These are phyloP conservation scores for Soucietia sequanensis DNA, from an alignment of 805 yeast species.

Conservation along the genomic window DNA sequence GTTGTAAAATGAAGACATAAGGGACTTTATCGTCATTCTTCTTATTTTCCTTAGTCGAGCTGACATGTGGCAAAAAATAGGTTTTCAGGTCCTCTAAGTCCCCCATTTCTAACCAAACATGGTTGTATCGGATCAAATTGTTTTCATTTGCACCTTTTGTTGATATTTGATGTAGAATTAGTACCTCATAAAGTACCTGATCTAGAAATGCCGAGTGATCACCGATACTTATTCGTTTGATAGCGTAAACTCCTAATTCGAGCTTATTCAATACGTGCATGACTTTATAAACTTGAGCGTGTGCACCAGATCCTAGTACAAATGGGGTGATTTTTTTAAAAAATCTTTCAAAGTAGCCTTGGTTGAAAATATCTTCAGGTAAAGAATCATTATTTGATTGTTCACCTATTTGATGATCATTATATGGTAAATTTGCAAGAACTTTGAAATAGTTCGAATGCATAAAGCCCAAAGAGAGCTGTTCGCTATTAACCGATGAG, in stretches of 20 bases:
- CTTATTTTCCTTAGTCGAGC: background rate
- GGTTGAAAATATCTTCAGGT: constrained; percentile 64
- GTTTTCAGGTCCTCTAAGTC: constrained; percentile 48
- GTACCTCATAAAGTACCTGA: constrained; percentile 74
- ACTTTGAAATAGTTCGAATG: constrained; percentile 38
- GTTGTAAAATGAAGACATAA: constrained; percentile 78
- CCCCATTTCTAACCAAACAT: constrained; percentile 83
- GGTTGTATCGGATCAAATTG: constrained; percentile 80
- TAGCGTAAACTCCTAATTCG: constrained; percentile 75
- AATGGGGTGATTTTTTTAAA: constrained; percentile 55
- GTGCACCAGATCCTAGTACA: constrained; percentile 76
- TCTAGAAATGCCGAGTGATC: constrained; percentile 66
- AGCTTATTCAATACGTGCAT: constrained; percentile 74
- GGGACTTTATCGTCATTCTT: constrained; percentile 42
- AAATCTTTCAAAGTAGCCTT: constrained; percentile 76
- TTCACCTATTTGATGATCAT: constrained; percentile 1
- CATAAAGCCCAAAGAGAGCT: constrained; percentile 22
- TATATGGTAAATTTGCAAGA: constrained; percentile 25
- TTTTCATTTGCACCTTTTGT: constrained; percentile 41
- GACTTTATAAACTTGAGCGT: constrained; percentile 82
- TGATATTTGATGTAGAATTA: constrained; percentile 58
- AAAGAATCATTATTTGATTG: constrained; percentile 16
- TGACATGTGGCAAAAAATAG: constrained; percentile 17
- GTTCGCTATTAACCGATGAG: too few relatives aligned
- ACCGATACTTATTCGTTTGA: constrained; percentile 84